Evolutionary conservation across 169 alveolate genomes (phyloP).

Genomic region (Besnoitia besnoiti): DNA sequence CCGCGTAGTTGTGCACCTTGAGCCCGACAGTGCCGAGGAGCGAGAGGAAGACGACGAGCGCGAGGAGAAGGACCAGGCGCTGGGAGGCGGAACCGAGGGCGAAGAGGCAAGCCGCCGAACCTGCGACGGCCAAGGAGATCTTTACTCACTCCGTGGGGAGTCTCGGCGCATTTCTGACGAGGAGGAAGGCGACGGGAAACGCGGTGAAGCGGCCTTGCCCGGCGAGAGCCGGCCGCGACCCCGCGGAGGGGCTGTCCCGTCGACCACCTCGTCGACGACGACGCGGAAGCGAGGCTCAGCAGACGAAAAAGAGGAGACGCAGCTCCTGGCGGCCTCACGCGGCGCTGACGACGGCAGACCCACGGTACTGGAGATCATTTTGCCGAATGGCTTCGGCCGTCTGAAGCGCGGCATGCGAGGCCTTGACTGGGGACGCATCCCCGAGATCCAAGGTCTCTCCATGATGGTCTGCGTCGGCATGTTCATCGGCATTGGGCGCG

Average conservation of each 20-base stretch:
- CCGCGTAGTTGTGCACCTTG: not conserved
- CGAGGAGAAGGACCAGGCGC: not conserved
- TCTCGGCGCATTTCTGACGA: not conserved
- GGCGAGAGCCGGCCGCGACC: not conserved
- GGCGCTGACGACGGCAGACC: not conserved
- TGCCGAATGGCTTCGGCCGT: slow-evolving; percentile 1
- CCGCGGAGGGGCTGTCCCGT: not conserved
- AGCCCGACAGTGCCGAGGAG: not conserved
- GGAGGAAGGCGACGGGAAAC: not conserved
- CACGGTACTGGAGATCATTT: not conserved
- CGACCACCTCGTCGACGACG: not conserved
- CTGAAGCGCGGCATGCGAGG: not conserved
- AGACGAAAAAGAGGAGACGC: not conserved
- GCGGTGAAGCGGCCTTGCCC: not conserved
- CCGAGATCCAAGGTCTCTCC: not conserved
- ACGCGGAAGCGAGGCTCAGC: not conserved
- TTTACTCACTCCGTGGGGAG: no score
- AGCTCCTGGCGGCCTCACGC: not conserved
- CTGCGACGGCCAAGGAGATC: no score
- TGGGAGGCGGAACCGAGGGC: not conserved
- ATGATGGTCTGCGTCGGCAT: not conserved
- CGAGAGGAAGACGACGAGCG: not conserved
- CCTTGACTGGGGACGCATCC: slow-evolving; percentile 8
- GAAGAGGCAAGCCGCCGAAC: not conserved
- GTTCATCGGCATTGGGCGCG: not conserved